Evolutionary conservation across 345 rosid genomes (phyloP).

Genomic region (Cardamine chenopodiifolia): DNA sequence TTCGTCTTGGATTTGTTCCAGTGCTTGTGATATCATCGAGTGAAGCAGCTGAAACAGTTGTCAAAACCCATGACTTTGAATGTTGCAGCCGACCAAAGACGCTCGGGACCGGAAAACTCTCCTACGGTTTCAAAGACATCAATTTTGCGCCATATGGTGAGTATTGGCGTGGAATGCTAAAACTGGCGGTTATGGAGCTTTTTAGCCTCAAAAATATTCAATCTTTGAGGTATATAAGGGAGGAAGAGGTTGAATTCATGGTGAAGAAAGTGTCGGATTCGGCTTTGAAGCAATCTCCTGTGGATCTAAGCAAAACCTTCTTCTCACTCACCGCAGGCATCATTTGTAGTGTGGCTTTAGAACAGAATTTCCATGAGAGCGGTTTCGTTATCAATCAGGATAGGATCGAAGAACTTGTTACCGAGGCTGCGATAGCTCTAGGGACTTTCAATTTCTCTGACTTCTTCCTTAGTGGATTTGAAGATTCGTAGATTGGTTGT

Average conservation of each 20-base stretch:
- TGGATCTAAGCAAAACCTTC: slow-evolving; percentile 40
- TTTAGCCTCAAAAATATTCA: slow-evolving; percentile 45
- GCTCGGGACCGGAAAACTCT: slow-evolving; percentile 35
- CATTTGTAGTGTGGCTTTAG: slow-evolving; percentile 49
- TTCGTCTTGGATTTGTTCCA: slow-evolving; percentile 40
- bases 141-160: slow-evolving; percentile 44
- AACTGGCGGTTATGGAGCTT: slow-evolving; percentile 44
- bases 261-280: slow-evolving; percentile 22
- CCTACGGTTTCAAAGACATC: slow-evolving; percentile 47
- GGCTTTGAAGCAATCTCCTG: slow-evolving; percentile 7
- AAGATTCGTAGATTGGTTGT: slow-evolving; percentile 45
- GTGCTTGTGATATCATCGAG: slow-evolving; percentile 47
- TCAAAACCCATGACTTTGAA: slow-evolving; percentile 47
- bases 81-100: slow-evolving; percentile 45
- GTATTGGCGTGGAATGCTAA: slow-evolving; percentile 49
- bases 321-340: slow-evolving; percentile 33
- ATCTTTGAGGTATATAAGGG: slow-evolving; percentile 41
- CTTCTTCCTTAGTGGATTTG: slow-evolving; percentile 45
- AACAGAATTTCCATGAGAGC: slow-evolving; percentile 43
- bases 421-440: not conserved
- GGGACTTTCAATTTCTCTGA: slow-evolving; percentile 23
- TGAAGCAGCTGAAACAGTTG: slow-evolving; percentile 40
- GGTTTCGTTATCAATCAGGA: slow-evolving; percentile 24
- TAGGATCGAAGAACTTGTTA: not conserved
- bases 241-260: slow-evolving; percentile 46